Evolutionary conservation across 2,329 filamentous ascomycete species (phyloP).

Genomic region (Cercospora sp.): DNA sequence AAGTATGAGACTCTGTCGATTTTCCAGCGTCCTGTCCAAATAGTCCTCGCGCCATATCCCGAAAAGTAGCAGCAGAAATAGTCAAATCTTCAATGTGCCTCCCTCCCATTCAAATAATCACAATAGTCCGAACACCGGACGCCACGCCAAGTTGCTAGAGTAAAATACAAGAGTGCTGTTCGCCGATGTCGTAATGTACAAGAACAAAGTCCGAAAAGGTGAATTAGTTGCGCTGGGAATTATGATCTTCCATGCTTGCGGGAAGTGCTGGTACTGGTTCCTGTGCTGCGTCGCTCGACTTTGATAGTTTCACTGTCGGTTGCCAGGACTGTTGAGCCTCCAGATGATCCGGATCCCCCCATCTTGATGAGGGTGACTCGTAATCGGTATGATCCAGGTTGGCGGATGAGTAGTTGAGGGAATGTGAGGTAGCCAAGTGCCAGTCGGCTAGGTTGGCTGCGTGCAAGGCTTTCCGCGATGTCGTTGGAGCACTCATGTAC

Average conservation of each 20-base stretch:
- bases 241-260: conserved; percentile 24
- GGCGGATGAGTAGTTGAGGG: conserved; percentile 35
- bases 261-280: conserved; percentile 3
- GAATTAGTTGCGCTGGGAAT: neutral
- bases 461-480: conserved; percentile 30
- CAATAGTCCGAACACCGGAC: neutral
- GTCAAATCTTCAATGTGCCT: neutral
- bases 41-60: neutral
- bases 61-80: neutral
- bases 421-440: conserved; percentile 38
- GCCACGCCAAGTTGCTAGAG: conserved; percentile 1
- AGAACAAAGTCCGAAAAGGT: neutral
- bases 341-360: conserved; percentile 25
- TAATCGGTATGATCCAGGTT: conserved; percentile 35
- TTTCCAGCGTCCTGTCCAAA: neutral
- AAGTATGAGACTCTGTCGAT: neutral
- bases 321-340: conserved; percentile 27
- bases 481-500: conserved; percentile 35
- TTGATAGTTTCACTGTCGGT: conserved; percentile 37
- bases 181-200: conserved; percentile 9
- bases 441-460: conserved; percentile 33
- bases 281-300: conserved; percentile 31
- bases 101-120: neutral
- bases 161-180: neutral
- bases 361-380: conserved; percentile 36